Base-by-base conservation (phyloP, 2,329 filamentous ascomycete species). In the Paecilomyces sp. region DNA sequence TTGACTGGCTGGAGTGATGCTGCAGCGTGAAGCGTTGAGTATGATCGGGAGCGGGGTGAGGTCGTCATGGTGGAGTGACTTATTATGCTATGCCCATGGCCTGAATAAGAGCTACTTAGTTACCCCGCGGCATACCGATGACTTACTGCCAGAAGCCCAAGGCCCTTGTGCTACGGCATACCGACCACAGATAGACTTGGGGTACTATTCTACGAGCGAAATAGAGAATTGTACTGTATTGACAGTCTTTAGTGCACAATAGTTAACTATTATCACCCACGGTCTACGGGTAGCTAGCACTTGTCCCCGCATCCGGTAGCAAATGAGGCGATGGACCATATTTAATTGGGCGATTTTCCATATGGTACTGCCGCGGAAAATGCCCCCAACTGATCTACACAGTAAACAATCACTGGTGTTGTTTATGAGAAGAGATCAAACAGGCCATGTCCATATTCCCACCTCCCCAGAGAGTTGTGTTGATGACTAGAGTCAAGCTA, bases 31-130 rank as follows among this genome's bases (percentile, higher is more conserved):
- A 54, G 54, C 36, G 52, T 56, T 36, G 52, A 57, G 30, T 59
- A 58, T 60, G 62, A 59, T 57, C 58, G 70, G 66, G 70, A 69
- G 69, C 69, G 64, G 61, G 57, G 59, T 13, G 51, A 47, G 57
- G 53, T 62, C 65, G 63, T 69, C 65, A 70, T 69, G 55, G 66
- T 65, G 64, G 67, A 64, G 66, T 57, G 31, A n/a, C 25, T 36
- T 31, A 53, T 22, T 22, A 22, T 67, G 61, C 65, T 22, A 22
- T 67, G 61, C 65, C 69, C 60, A 63, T 63, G 52, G 36, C 24
- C 15, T 56, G 15, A 47, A 28, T 28, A 3, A 9, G 52, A 47
- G 51, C 24, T 28, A 6, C 25, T 28, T 52, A 22, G 2, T 2
- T 22, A 30, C 25, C 53, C 56, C 51, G 53, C 58, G 61, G 59